Evolutionary conservation across 805 yeast species (phyloP).

Genomic region (Cephaloascus fragrans): DNA sequence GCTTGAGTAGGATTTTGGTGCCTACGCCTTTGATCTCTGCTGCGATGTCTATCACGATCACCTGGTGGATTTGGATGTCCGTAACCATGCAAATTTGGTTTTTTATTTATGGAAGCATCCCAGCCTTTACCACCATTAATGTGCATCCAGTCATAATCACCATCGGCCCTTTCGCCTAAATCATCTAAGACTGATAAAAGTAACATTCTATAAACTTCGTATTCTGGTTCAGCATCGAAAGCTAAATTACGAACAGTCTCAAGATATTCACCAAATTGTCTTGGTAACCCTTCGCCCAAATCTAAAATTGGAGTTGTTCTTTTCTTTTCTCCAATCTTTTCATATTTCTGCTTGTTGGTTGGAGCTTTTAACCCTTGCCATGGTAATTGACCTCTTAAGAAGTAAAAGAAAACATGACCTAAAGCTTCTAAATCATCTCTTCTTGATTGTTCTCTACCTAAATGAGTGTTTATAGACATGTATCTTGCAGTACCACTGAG

Average conservation of each 20-base stretch:
- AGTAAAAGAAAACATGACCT: slow-evolving; percentile 95
- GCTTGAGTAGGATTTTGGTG: slow-evolving; percentile 23
- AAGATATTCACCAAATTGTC: slow-evolving; percentile 87
- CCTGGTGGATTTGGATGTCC: slow-evolving; percentile 84
- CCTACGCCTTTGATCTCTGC: slow-evolving; percentile 34
- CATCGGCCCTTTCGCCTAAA: slow-evolving; percentile 66
- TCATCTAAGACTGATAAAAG: slow-evolving; percentile 71
- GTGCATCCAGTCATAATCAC: slow-evolving; percentile 96
- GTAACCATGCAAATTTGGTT: slow-evolving; percentile 91
- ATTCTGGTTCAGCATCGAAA: slow-evolving; percentile 93
- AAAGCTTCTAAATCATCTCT: slow-evolving; percentile 94
- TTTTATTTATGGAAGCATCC: slow-evolving; percentile 83
- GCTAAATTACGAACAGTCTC: slow-evolving; percentile 80
- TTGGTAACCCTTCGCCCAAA: slow-evolving; percentile 81
- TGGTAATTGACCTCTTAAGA: slow-evolving; percentile 87
- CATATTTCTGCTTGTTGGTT: slow-evolving; percentile 94
- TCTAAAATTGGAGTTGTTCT: slow-evolving; percentile 82
- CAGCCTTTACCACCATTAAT: slow-evolving; percentile 93
- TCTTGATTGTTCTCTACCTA: slow-evolving; percentile 94
- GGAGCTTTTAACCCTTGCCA: slow-evolving; percentile 99
- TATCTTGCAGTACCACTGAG: slow-evolving; percentile 97
- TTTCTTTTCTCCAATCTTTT: slow-evolving; percentile 94
- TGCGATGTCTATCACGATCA: slow-evolving; percentile 26
- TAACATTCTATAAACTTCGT: slow-evolving; percentile 72
- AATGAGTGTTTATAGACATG: slow-evolving; percentile 95